A percentile compares a stretch with the other conserved stretches of the same genome.
Evolutionary conservation across 352 stramenopile species (phyloP).

Genomic region (Pelagophyceae sp.): DNA sequence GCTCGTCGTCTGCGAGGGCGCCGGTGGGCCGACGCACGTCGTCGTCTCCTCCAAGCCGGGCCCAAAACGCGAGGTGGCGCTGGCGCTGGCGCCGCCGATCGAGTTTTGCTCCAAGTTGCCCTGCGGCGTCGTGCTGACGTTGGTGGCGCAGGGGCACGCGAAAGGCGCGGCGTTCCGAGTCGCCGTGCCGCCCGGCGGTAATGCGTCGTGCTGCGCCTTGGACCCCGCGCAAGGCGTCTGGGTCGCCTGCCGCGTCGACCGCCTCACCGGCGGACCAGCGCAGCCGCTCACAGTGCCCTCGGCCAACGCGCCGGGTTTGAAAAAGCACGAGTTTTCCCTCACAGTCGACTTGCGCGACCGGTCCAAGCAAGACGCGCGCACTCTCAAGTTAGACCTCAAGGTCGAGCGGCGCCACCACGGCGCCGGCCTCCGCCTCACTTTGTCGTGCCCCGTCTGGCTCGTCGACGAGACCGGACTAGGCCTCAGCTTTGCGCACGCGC

Average conservation of each 20-base stretch:
- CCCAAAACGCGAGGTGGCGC: neutral
- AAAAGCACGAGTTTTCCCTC: too few species aligned
- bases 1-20: neutral
- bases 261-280: neutral
- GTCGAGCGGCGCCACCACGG: neutral
- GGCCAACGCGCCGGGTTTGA: too few species aligned
- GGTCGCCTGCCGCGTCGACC: neutral
- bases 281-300: too few species aligned
- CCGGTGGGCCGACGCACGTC: neutral
- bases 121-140: conserved; percentile 5
- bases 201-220: neutral
- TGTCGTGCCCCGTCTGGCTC: neutral
- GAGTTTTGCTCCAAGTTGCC: neutral
- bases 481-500: neutral
- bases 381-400: neutral
- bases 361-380: too few species aligned
- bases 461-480: neutral
- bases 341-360: too few species aligned
- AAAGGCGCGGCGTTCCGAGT: neutral
- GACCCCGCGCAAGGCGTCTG: neutral
- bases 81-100: neutral
- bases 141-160: neutral
- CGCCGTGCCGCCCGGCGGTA: neutral
- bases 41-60: neutral
- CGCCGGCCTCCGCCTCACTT: neutral